These are phyloP conservation scores for Brassica rapa DNA, from an alignment of 345 rosid species.

Conservation along the genomic window DNA sequence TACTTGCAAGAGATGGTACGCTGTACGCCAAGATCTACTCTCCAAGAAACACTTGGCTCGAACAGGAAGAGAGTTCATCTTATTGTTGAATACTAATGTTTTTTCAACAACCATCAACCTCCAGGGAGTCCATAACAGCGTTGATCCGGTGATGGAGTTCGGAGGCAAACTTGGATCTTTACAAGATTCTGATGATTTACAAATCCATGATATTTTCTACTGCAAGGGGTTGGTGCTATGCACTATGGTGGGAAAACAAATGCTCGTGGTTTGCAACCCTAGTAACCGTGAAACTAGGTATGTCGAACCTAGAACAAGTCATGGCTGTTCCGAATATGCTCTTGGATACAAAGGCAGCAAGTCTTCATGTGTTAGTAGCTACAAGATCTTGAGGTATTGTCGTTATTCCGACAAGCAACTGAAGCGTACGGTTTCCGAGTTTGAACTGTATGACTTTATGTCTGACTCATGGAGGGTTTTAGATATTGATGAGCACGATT, in stretches of 20 bases:
- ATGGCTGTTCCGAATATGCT: not conserved
- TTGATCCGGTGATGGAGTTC: not conserved
- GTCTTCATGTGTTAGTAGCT: not conserved
- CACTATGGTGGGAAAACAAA: not conserved
- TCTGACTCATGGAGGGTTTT: conserved; percentile 13
- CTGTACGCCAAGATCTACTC: not conserved
- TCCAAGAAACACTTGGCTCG: conserved; percentile 6
- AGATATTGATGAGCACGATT: not conserved
- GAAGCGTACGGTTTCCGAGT: not conserved
- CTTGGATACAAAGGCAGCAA: not conserved
- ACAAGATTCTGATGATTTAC: not conserved
- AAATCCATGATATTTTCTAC: not conserved
- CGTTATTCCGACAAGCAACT: not conserved
- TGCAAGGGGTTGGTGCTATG: not conserved
- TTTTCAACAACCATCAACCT: not conserved
- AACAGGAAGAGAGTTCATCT: not conserved
- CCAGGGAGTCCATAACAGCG: not conserved
- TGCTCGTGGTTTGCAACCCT: not conserved
- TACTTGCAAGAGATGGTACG: not conserved
- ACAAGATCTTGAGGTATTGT: not conserved
- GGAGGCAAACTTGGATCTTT: not conserved
- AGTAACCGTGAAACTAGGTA: not conserved
- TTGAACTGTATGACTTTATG: not conserved
- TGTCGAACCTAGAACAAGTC: not conserved
- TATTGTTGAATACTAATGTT: not conserved